Conservation (phyloP, 1,284 basidiomycete species). For the Agroathelia rolfsii region DNA sequence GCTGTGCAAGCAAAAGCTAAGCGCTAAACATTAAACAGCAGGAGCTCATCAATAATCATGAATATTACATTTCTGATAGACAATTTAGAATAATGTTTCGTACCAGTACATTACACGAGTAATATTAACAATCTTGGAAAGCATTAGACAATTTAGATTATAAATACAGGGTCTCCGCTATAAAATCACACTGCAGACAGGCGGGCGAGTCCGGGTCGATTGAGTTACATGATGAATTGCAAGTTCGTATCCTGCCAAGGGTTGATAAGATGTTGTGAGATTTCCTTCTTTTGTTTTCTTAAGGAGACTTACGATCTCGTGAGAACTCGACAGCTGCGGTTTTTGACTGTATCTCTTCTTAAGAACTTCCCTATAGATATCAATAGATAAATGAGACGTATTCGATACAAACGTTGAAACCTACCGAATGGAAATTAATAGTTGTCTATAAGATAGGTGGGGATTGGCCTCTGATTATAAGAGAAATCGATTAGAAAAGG, state of each 20-base stretch:
- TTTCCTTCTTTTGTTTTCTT: background rate
- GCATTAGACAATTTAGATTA: too few relatives aligned
- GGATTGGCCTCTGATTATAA: conserved; percentile 36
- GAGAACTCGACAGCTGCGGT: conserved; percentile 69
- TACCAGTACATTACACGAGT: too few relatives aligned
- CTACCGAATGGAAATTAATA: conserved; percentile 63
- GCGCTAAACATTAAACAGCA: too few relatives aligned
- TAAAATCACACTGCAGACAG: too few relatives aligned
- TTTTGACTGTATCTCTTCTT: conserved; percentile 73
- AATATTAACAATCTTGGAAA: too few relatives aligned
- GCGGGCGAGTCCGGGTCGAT: too few relatives aligned
- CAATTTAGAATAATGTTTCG: too few relatives aligned
- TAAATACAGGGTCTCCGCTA: too few relatives aligned
- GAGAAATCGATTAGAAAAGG: conserved; percentile 8
- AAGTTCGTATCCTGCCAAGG: conserved; percentile 22
- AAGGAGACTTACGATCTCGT: conserved; percentile 53
- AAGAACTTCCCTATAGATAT: conserved; percentile 37
- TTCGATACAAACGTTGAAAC: conserved; percentile 6
- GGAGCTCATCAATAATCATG: too few relatives aligned
- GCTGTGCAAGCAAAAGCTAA: too few relatives aligned
- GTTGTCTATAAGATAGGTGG: conserved; percentile 73
- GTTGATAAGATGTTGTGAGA: too few relatives aligned
- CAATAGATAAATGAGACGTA: conserved; percentile 1
- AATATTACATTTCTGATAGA: too few relatives aligned
- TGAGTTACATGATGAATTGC: conserved; percentile 24